Conservation (phyloP, 2,329 filamentous ascomycete genomes). For the Exophiala sp. region DNA sequence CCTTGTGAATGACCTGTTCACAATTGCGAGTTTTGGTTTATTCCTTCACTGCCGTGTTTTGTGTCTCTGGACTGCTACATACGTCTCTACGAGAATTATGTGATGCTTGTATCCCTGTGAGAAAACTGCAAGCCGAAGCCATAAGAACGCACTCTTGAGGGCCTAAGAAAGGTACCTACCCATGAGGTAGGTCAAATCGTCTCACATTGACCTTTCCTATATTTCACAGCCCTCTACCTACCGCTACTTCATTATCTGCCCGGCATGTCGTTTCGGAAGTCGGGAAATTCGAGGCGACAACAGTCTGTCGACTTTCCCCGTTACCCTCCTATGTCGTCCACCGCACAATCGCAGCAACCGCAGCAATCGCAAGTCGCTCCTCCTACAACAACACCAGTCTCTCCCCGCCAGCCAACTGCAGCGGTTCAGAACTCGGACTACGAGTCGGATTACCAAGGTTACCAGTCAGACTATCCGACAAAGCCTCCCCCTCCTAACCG, state of each 20-base stretch:
- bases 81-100: not conserved
- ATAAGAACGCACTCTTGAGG: not conserved
- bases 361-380: constrained; percentile 3
- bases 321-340: constrained; percentile 23
- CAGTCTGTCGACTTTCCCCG: constrained; percentile 28
- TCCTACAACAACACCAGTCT: constrained; percentile 1
- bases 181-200: constrained; percentile 17
- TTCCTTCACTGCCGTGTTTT: not conserved
- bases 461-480: constrained; percentile 39
- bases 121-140: not conserved
- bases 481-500: constrained; percentile 46
- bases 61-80: not conserved
- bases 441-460: constrained; percentile 57
- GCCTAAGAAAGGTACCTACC: constrained; percentile 12
- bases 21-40: not conserved
- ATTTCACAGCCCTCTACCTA: constrained; percentile 8
- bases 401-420: constrained; percentile 7
- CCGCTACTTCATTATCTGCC: not conserved
- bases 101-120: not conserved
- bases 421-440: constrained; percentile 47
- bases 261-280: constrained; percentile 23
- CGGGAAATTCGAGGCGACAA: constrained; percentile 24
- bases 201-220: constrained; percentile 9
- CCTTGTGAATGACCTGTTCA: not conserved
- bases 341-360: constrained; percentile 14